Evolutionary conservation across 2,329 filamentous ascomycete genomes (phyloP).

Genomic region (Alternaria consortialis): DNA sequence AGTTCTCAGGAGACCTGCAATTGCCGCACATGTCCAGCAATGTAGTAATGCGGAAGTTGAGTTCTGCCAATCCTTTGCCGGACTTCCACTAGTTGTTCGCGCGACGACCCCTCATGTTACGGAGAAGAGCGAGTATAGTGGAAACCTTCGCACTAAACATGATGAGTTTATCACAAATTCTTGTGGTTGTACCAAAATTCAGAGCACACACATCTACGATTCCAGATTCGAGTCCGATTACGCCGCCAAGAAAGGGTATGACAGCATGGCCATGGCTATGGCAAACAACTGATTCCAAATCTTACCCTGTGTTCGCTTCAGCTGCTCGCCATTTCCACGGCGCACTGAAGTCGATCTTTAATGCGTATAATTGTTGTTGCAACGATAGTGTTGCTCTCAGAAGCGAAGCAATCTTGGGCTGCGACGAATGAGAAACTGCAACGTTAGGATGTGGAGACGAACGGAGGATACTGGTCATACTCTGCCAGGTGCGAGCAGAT

Average conservation of each 20-base stretch:
- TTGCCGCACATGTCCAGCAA: neutral
- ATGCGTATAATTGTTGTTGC: slow-evolving; percentile 14
- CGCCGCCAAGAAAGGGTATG: neutral
- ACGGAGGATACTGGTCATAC: slow-evolving; percentile 2
- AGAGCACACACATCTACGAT: neutral
- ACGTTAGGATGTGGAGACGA: slow-evolving; percentile 10
- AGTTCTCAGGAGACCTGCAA: neutral
- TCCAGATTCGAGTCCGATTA: slow-evolving; percentile 2
- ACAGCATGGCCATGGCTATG: slow-evolving; percentile 3
- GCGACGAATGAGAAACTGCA: slow-evolving; percentile 14
- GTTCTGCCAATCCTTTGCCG: neutral
- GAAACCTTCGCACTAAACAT: neutral
- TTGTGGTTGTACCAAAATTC: neutral
- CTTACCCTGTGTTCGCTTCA: neutral
- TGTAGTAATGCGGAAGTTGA: neutral
- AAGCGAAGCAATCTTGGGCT: slow-evolving; percentile 1
- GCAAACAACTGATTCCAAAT: neutral
- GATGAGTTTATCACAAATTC: neutral
- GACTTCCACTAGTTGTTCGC: neutral
- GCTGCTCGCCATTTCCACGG: neutral
- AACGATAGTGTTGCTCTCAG: slow-evolving; percentile 4
- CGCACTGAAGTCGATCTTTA: neutral
- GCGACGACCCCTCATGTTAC: slow-evolving; percentile 1
- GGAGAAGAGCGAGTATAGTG: slow-evolving; percentile 7
- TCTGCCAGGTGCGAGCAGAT: slow-evolving; percentile 11